Evolutionary conservation across 805 yeast genomes (phyloP), one percentile per base, ranked within the genome.

Genomic region (Jamesozyma jinghongensis): DNA sequence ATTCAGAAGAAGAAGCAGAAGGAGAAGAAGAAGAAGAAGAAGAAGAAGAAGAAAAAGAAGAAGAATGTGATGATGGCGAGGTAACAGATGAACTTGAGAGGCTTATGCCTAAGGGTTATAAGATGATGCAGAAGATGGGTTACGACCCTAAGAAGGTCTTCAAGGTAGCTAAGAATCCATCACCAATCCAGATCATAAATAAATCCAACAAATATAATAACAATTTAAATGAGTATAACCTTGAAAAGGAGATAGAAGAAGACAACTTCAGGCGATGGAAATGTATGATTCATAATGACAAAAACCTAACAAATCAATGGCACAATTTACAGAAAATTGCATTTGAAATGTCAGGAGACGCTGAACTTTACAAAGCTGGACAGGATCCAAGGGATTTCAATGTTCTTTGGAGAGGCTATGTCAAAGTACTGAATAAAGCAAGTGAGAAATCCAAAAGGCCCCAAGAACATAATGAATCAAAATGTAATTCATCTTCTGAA

Each of bases 381-480:
- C 40, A 48, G 5, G 59, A 65, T 28, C 54, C 59, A 13, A 33
- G 57, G 26, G 64, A 63, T 42, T 44, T 62, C 13, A 68, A 70
- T 36, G 62, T 59, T 1, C 51, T 73, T 28, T 73, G 77, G 77
- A 59, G 71, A 47, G 54, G 61, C 0, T 62, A 61, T 39, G 59
- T 62, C 6, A 42, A 32, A n/a, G 41, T 41, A 28, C 30, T 51
- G 6, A 47, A 44, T 30, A 41, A 46, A 10, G 38, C 37, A 29
- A 18, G 41, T 34, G 16, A 36, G 30, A 45, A 44, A 22, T 36
- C 56, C 19, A 29, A 34, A 18, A 42, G 49, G 27, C 19, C 39
- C 47, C 27, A 53, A 4, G 17, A 32, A 22, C 40, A 31, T 41
- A 41, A 12, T 22, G 32, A 13, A 22, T 37, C 3, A 41, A 47